phyloP scores from a whole-genome alignment of 225 moss, liverwort and hornwort species.

The Thuidium tamariscinum region DNA sequence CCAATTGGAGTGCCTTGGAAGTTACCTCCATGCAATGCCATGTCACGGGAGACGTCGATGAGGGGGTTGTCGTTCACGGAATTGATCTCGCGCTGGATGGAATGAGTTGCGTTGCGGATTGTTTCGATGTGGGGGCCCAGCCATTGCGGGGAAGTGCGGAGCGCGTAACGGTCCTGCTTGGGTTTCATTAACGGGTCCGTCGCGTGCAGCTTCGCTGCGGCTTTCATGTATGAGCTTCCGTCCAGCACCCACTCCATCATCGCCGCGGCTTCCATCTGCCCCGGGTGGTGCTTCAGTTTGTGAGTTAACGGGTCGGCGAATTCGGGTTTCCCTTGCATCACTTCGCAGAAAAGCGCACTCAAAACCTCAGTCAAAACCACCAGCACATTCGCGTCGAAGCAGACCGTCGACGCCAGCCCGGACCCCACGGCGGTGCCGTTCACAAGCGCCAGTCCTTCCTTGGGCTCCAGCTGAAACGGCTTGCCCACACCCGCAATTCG shows the following conservation, averaged over 20 bases:
- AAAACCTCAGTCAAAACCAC: slow-evolving; percentile 31
- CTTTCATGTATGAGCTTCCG: slow-evolving; percentile 38
- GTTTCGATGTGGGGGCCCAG: slow-evolving; percentile 35
- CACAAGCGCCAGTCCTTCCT: slow-evolving; percentile 41
- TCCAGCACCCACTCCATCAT: slow-evolving; percentile 45
- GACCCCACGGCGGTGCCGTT: slow-evolving; percentile 49
- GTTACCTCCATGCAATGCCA: slow-evolving; percentile 40
- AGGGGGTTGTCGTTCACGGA: slow-evolving; percentile 48
- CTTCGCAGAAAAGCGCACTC: slow-evolving; percentile 36
- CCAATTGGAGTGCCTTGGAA: slow-evolving; percentile 45
- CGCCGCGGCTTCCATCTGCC: slow-evolving; percentile 49
- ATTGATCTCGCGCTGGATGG: slow-evolving; percentile 39
- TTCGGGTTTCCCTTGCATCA: slow-evolving; percentile 44
- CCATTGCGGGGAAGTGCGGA: slow-evolving; percentile 43
- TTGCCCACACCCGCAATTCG: slow-evolving; percentile 23
- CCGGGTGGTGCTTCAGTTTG: slow-evolving; percentile 39
- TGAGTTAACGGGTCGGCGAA: slow-evolving; percentile 39
- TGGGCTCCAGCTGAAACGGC: slow-evolving; percentile 36
- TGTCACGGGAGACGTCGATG: slow-evolving; percentile 33
- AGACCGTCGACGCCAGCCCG: slow-evolving; percentile 29
- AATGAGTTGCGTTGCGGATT: slow-evolving; percentile 23
- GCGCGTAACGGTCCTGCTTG: slow-evolving; percentile 48
- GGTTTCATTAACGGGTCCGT: slow-evolving; percentile 30
- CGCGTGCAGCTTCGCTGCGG: slow-evolving; percentile 24
- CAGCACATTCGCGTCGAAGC: slow-evolving; percentile 36